phyloP scores from a whole-genome alignment of 2,329 filamentous ascomycete species.

The Clonostachys chloroleuca region DNA sequence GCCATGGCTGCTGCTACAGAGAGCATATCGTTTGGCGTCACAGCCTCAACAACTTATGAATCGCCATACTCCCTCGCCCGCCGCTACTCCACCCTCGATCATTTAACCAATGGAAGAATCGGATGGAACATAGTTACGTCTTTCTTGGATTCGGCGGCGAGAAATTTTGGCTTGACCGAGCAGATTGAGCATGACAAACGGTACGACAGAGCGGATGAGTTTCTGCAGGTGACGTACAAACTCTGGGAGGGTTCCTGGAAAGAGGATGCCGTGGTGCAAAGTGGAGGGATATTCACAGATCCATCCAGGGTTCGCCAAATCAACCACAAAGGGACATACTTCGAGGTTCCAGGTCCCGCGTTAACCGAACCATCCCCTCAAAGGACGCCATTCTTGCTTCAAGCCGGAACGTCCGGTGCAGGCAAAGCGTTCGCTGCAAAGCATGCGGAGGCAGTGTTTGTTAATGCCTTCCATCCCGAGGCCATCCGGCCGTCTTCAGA shows the following conservation, averaged over 20 bases:
- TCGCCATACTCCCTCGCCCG: conserved; percentile 24
- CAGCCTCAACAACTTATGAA: conserved; percentile 27
- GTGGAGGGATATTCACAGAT: conserved; percentile 20
- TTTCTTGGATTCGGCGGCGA: conserved; percentile 62
- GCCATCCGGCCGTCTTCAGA: conserved; percentile 33
- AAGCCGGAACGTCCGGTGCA: conserved; percentile 38
- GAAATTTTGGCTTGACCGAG: conserved; percentile 53
- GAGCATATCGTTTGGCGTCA: conserved; percentile 29
- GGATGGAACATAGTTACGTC: conserved; percentile 57
- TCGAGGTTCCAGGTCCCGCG: conserved; percentile 30
- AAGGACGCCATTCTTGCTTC: conserved; percentile 39
- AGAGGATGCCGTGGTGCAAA: conserved; percentile 15
- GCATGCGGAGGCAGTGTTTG: conserved; percentile 28
- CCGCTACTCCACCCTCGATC: conserved; percentile 25
- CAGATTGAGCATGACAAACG: conserved; percentile 46
- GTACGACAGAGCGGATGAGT: conserved; percentile 58
- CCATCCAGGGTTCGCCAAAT: conserved; percentile 26
- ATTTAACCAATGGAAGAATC: conserved; percentile 35
- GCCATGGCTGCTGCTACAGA: conserved; percentile 41
- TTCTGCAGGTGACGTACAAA: conserved; percentile 53
- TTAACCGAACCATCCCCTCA: conserved; percentile 37
- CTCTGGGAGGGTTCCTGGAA: conserved; percentile 38
- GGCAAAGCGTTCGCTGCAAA: conserved; percentile 33
- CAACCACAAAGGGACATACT: conserved; percentile 18
- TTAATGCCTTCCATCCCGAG: conserved; percentile 35